Evolutionary conservation across 2,329 filamentous ascomycete genomes (phyloP).

Genomic region (Leptographium radiaticola): DNA sequence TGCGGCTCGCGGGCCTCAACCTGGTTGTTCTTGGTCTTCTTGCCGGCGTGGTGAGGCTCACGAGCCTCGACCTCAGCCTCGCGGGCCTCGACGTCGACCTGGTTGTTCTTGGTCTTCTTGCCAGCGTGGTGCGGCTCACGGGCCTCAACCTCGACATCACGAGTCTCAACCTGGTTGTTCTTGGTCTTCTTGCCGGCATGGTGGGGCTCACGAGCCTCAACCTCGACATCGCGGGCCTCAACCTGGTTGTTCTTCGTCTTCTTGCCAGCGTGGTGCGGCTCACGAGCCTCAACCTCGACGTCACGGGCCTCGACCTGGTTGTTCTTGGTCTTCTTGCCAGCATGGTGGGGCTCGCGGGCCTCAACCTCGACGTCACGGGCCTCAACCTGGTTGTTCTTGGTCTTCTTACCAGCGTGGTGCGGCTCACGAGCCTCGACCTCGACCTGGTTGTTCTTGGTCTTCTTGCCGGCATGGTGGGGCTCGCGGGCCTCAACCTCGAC

Average conservation of each 20-base stretch:
- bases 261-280: slow-evolving; percentile 11
- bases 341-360: slow-evolving; percentile 7
- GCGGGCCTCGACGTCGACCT: slow-evolving; percentile 7
- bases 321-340: slow-evolving; percentile 7
- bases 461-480: slow-evolving; percentile 11
- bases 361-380: background rate
- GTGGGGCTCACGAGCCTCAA: slow-evolving; percentile 1
- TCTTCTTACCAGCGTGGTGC: slow-evolving; percentile 11
- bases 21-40: background rate
- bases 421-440: background rate
- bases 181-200: slow-evolving; percentile 10
- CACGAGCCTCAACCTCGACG: slow-evolving; percentile 6
- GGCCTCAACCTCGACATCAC: slow-evolving; percentile 7
- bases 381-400: background rate
- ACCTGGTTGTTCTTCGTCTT: slow-evolving; percentile 4
- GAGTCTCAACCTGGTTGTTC: background rate
- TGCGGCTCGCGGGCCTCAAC: slow-evolving; percentile 8
- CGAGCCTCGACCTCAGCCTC: slow-evolving; percentile 9
- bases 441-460: slow-evolving; percentile 1
- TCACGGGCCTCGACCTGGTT: slow-evolving; percentile 9
- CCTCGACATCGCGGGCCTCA: no score
- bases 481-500: background rate
- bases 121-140: slow-evolving; percentile 9
- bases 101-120: background rate
- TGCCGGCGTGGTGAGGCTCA: slow-evolving; percentile 11